Conservation (phyloP, 306 rosid genomes). For the Coriaria nepalensis region DNA sequence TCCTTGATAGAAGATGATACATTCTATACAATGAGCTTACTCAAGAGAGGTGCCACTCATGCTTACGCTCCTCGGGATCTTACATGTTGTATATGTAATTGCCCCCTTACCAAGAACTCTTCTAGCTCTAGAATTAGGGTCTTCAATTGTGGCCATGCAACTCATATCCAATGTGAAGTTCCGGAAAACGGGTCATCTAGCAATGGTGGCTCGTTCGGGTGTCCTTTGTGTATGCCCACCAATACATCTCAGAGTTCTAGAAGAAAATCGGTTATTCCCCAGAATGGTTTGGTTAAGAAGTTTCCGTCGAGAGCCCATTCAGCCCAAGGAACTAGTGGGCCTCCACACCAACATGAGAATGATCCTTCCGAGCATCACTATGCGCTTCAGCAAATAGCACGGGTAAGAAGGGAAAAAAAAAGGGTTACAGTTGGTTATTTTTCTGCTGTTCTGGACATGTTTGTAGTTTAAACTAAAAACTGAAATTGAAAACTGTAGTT, state of each 20-base stretch:
- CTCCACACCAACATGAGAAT: constrained; percentile 38
- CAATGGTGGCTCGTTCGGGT: constrained; percentile 42
- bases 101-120: constrained; percentile 49
- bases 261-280: constrained; percentile 40
- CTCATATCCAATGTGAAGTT: constrained; percentile 77
- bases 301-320: constrained; percentile 35
- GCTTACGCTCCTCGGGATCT: constrained; percentile 73
- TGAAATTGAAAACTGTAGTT: constrained; percentile 49
- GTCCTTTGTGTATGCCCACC: constrained; percentile 81
- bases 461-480: constrained; percentile 13
- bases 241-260: constrained; percentile 51
- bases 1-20: constrained; percentile 91
- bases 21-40: constrained; percentile 81
- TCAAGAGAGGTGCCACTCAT: constrained; percentile 90
- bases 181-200: constrained; percentile 42
- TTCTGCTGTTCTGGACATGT: neutral
- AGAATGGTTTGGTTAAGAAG: constrained; percentile 48
- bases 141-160: constrained; percentile 89
- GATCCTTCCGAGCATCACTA: constrained; percentile 43
- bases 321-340: constrained; percentile 29
- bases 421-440: constrained; percentile 6
- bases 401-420: constrained; percentile 31
- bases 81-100: constrained; percentile 60
- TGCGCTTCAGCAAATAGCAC: constrained; percentile 59
- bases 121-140: constrained; percentile 57